Conservation (phyloP, 2,329 filamentous ascomycete genomes). For the Colletotrichum sidae region DNA sequence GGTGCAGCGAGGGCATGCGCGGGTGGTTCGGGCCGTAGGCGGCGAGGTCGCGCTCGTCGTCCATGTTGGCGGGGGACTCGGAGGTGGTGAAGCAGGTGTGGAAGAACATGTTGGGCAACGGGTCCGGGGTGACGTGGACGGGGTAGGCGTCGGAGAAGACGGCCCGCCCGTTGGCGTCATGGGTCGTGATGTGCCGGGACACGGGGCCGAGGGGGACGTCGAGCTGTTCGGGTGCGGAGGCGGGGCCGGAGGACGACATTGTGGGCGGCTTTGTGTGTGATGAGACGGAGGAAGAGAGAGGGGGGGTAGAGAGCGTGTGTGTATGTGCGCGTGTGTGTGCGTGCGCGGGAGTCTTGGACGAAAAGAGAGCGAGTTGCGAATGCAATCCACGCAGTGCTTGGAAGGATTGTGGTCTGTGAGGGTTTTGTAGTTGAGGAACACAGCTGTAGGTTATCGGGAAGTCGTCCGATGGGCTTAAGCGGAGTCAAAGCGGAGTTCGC, state of each 20-base stretch:
- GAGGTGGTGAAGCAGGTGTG: slow-evolving; percentile 41
- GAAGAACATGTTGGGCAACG: slow-evolving; percentile 33
- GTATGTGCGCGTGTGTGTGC: too few relatives aligned
- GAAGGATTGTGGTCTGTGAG: too few relatives aligned
- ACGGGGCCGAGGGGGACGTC: slow-evolving; percentile 33
- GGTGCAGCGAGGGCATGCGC: slow-evolving; percentile 33
- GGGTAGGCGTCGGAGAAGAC: slow-evolving; percentile 40
- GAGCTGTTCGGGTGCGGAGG: slow-evolving; percentile 5
- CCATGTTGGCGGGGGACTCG: slow-evolving; percentile 35
- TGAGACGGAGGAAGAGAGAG: too few relatives aligned
- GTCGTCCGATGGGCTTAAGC: too few relatives aligned
- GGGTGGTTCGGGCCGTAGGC: slow-evolving; percentile 35
- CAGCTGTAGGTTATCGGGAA: too few relatives aligned
- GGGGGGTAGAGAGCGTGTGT: too few relatives aligned
- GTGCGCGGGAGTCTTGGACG: too few relatives aligned
- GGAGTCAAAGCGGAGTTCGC: too few relatives aligned
- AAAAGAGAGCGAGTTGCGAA: too few relatives aligned
- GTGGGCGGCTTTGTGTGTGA: neutral
- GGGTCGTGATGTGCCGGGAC: slow-evolving; percentile 41
- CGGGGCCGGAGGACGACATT: slow-evolving; percentile 25
- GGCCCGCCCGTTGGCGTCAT: slow-evolving; percentile 44
- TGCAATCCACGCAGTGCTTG: too few relatives aligned
- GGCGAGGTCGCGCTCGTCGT: slow-evolving; percentile 30
- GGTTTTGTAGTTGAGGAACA: too few relatives aligned
- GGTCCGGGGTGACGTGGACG: slow-evolving; percentile 30